These are phyloP conservation scores for Mycena pura DNA, from an alignment of 768 basidiomycete species.

Conservation along the genomic window DNA sequence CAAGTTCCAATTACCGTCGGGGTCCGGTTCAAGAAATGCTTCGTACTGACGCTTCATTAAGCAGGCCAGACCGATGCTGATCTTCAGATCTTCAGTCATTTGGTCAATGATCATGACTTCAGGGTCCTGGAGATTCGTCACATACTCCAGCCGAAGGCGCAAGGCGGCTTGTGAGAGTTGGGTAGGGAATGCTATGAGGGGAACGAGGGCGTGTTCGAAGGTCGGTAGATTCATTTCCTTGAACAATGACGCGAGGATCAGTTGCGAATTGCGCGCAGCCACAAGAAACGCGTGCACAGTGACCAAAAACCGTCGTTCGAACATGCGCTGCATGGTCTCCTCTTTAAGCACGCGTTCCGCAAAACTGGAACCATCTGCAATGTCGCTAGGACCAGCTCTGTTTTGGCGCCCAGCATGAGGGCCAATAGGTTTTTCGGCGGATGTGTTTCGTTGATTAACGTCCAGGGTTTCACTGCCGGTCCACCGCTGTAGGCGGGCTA, in stretches of 20 bases:
- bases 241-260: conserved; percentile 78
- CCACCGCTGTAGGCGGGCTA: conserved; percentile 86
- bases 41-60: conserved; percentile 95
- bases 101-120: conserved; percentile 92
- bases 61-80: conserved; percentile 90
- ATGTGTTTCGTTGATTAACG: conserved; percentile 80
- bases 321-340: conserved; percentile 93
- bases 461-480: conserved; percentile 92
- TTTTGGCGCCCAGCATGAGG: conserved; percentile 37
- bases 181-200: conserved; percentile 95
- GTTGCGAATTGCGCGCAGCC: conserved; percentile 85
- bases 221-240: conserved; percentile 89
- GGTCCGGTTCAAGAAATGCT: conserved; percentile 88
- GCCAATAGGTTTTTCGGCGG: conserved; percentile 59
- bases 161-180: conserved; percentile 92
- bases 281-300: conserved; percentile 89
- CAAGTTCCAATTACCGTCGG: conserved; percentile 85
- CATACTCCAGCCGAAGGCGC: conserved; percentile 87
- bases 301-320: conserved; percentile 87
- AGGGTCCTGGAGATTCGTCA: conserved; percentile 86
- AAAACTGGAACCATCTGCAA: conserved; percentile 80
- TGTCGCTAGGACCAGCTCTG: conserved; percentile 47
- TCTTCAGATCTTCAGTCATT: conserved; percentile 90
- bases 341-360: conserved; percentile 95
- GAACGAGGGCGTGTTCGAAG: conserved; percentile 87